phyloP scores from a whole-genome alignment of 495 filamentous ascomycete genomes.

The Penicillium lagena region DNA sequence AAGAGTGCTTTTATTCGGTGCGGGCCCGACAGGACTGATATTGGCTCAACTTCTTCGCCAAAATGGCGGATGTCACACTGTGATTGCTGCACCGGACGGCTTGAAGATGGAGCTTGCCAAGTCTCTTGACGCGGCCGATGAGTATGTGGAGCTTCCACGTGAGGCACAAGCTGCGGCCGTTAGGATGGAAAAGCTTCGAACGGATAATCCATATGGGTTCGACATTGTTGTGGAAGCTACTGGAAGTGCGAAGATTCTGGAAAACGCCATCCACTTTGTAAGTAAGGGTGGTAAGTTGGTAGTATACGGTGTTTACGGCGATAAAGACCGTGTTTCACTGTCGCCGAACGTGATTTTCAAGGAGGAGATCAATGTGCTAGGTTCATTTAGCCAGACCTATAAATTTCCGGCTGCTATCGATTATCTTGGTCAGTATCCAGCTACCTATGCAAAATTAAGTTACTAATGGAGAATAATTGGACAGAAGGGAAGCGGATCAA shows the following conservation, averaged over 20 bases:
- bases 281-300: constrained; percentile 52
- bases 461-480: not conserved
- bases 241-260: constrained; percentile 47
- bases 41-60: constrained; percentile 45
- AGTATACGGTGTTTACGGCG: constrained; percentile 53
- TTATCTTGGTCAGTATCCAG: not conserved
- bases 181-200: constrained; percentile 35
- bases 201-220: constrained; percentile 53
- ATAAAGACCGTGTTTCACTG: constrained; percentile 46
- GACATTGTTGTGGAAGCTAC: constrained; percentile 50
- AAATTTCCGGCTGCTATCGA: constrained; percentile 31
- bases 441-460: not conserved
- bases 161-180: constrained; percentile 17
- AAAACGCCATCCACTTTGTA: constrained; percentile 52
- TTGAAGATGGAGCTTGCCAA: constrained; percentile 54
- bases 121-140: constrained; percentile 47
- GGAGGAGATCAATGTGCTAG: constrained; percentile 53
- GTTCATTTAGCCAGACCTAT: constrained; percentile 54
- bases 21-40: constrained; percentile 50
- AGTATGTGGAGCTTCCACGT: constrained; percentile 46
- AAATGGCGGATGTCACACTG: constrained; percentile 50
- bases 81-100: constrained; percentile 50
- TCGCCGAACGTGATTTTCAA: constrained; percentile 47
- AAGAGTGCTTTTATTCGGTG: constrained; percentile 34
- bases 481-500: constrained; percentile 25